phyloP scores from a whole-genome alignment of 805 yeast genomes.

The Ogataea nakhonphanomensis region DNA sequence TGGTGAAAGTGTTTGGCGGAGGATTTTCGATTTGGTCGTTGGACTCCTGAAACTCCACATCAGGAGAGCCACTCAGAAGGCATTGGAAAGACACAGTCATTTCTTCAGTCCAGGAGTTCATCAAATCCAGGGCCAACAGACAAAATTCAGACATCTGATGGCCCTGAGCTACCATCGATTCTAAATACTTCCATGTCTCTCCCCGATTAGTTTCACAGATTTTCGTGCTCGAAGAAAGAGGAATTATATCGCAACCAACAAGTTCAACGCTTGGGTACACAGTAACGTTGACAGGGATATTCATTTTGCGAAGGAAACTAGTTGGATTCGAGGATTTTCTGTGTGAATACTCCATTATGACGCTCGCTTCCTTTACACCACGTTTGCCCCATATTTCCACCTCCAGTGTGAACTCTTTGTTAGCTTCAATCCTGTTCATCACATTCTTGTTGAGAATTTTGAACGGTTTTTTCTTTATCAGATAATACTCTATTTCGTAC shows the following conservation, averaged over 20 bases:
- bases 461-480: conserved; percentile 57
- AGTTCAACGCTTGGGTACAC: conserved; percentile 72
- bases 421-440: conserved; percentile 39
- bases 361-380: conserved; percentile 62
- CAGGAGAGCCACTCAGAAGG: conserved; percentile 20
- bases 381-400: conserved; percentile 68
- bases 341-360: conserved; percentile 64
- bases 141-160: conserved; percentile 51
- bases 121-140: conserved; percentile 66
- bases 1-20: conserved; percentile 17
- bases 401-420: conserved; percentile 40
- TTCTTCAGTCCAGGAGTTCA: conserved; percentile 75
- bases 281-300: conserved; percentile 66
- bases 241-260: conserved; percentile 72
- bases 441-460: conserved; percentile 46
- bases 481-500: conserved; percentile 70
- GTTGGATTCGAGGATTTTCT: conserved; percentile 24
- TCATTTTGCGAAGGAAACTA: conserved; percentile 50
- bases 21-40: conserved; percentile 16
- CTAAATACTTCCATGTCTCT: conserved; percentile 32
- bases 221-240: conserved; percentile 38
- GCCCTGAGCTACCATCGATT: conserved; percentile 29
- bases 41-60: conserved; percentile 23
- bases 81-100: conserved; percentile 33
- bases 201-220: conserved; percentile 26